These are phyloP conservation scores for Arabidopsis arenosa DNA, from an alignment of 345 rosid species.

Conservation along the genomic window DNA sequence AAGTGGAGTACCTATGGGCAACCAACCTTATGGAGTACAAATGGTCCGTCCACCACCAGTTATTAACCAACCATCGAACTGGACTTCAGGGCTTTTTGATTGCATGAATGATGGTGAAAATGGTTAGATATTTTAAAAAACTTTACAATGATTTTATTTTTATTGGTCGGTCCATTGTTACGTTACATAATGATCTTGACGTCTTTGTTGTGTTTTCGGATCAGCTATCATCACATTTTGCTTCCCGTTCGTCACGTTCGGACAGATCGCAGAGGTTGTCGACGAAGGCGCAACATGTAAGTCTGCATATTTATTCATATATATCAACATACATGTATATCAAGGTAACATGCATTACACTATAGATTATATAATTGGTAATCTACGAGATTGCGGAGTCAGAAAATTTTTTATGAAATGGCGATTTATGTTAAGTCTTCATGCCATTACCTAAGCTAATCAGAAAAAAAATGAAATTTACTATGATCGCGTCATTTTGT, in stretches of 20 bases:
- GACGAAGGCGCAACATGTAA: constrained; percentile 60
- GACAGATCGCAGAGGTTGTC: constrained; percentile 62
- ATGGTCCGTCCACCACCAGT: no score
- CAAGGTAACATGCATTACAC: no score
- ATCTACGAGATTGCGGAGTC: no score
- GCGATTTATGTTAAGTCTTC: no score
- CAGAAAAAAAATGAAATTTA: no score
- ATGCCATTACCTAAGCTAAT: no score
- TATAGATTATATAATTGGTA: no score
- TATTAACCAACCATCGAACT: constrained; percentile 34
- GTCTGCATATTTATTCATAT: background rate
- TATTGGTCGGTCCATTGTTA: background rate
- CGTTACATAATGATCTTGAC: constrained; percentile 1
- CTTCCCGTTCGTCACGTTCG: constrained; percentile 58
- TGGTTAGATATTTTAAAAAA: constrained; percentile 43
- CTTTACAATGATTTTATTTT: background rate
- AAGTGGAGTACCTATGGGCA: background rate
- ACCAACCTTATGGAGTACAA: no score
- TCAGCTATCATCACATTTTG: constrained; percentile 62
- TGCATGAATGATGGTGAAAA: constrained; percentile 73
- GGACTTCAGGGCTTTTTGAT: constrained; percentile 70
- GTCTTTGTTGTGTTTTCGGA: background rate
- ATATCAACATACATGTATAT: no score
- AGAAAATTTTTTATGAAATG: no score
- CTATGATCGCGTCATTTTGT: no score